Evolutionary conservation across 73 alveolate genomes (phyloP), one percentile per base, ranked within the genome.

Genomic region (Paramecium sonneborni): DNA sequence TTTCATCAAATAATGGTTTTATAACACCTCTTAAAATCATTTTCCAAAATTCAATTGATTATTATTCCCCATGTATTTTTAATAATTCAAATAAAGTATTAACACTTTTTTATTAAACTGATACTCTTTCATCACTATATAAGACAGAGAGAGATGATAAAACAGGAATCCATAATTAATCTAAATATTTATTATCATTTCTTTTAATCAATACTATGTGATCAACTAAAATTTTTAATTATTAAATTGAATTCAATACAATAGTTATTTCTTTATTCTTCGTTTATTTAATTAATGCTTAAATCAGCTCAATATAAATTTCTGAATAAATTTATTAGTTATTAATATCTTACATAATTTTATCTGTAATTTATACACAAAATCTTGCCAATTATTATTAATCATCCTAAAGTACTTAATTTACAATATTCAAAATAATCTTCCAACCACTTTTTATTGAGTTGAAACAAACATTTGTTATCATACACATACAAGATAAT

Each of bases 361-460:
- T 69, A 70, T 88, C 94, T 23, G 94, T 88, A 23, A 88, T 88
- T 48, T 70, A 70, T 0, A 88, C 88, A 41, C 91, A 76, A 28
- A 88, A 26, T 62, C 76, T 43, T 20, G 70, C 56, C 38, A 88
- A 69, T 39, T 21, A 12, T 30, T 86, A 62, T 38, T 72, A 32
- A 68, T 88, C 94, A 23, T 88, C 94, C 24, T 88, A 43, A 7
- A 88, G 43, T 15, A 91, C 87, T 43, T 69, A 67, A 88, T 88
- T 88, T 23, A 88, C 85, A 2, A 88, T 82, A 44, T 85, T 88
- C 94, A 88, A 43, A 34, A 88, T 88, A 5, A 88, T 58, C 84
- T 88, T 88, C 94, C 94, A 88, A 5, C 94, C 94, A 69, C 88
- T 57, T 88, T 82, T 88, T 37, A 88, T 38, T 14, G 79, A 39